These are phyloP conservation scores for Dactylellina sp. DNA, from an alignment of 2,329 filamentous ascomycete species.

Conservation along the genomic window DNA sequence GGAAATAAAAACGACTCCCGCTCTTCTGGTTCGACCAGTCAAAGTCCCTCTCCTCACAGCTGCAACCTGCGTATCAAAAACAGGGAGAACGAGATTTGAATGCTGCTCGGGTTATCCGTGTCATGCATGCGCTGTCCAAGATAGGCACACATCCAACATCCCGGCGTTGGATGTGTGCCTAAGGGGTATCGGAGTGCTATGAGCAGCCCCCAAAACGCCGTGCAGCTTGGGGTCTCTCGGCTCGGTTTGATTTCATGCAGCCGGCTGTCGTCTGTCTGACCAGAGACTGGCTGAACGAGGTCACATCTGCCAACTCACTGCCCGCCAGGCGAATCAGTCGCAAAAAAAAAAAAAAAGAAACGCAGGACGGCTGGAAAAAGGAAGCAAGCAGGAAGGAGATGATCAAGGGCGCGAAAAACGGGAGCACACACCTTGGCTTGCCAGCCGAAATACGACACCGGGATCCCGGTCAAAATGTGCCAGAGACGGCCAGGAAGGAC, in stretches of 20 bases:
- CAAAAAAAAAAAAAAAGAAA: conserved; percentile 24
- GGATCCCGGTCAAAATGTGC: conserved; percentile 35
- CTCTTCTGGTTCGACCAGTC: conserved; percentile 22
- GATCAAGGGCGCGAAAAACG: conserved; percentile 46
- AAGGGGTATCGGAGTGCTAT: conserved; percentile 33
- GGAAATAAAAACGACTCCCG: conserved; percentile 36
- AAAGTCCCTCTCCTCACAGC: conserved; percentile 15
- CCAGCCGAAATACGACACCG: conserved; percentile 43
- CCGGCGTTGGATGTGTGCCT: conserved; percentile 48
- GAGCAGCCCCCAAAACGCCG: conserved; percentile 51
- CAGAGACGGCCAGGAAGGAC: conserved; percentile 7
- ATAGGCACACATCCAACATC: conserved; percentile 50
- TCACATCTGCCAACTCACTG: conserved; percentile 44
- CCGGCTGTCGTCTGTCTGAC: conserved; percentile 29
- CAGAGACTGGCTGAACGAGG: conserved; percentile 30
- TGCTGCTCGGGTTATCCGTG: conserved; percentile 44
- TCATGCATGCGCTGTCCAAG: conserved; percentile 48
- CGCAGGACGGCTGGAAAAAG: conserved; percentile 49
- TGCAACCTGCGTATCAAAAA: conserved; percentile 46
- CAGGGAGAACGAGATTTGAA: conserved; percentile 27
- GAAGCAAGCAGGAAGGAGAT: conserved; percentile 38
- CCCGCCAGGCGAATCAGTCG: conserved; percentile 38
- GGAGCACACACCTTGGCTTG: conserved; percentile 47
- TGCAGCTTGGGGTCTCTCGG: conserved; percentile 44
- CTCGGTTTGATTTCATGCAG: conserved; percentile 38